Percentiles rank a stretch among this genome's conserved stretches.
Conservation (phyloP, 768 basidiomycete species). For the Butyriboletus loyo region DNA sequence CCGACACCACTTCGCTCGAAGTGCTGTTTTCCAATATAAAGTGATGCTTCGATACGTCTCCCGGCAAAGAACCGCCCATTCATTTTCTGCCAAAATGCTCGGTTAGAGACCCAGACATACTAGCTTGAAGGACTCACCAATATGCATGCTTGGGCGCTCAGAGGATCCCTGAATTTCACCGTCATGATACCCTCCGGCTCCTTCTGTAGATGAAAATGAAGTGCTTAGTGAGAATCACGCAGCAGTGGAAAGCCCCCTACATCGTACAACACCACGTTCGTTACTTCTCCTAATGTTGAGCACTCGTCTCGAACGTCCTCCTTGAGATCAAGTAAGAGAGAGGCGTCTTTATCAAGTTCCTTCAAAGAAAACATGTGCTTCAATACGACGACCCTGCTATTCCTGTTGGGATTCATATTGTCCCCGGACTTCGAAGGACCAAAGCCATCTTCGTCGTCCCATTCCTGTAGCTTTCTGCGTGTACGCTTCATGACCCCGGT, state of each 20-base stretch:
- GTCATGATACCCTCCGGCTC: slow-evolving; percentile 95
- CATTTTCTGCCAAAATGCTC: slow-evolving; percentile 70
- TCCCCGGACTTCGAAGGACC: slow-evolving; percentile 67
- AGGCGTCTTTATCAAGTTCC: slow-evolving; percentile 82
- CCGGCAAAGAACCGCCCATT: slow-evolving; percentile 89
- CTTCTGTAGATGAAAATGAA: slow-evolving; percentile 48
- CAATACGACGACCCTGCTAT: slow-evolving; percentile 82
- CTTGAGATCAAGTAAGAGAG: slow-evolving; percentile 87
- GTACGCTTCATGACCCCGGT: not conserved
- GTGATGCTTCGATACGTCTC: slow-evolving; percentile 72
- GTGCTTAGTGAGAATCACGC: not conserved
- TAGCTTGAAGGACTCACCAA: slow-evolving; percentile 48
- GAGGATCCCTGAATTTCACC: slow-evolving; percentile 88
- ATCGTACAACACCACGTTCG: slow-evolving; percentile 93
- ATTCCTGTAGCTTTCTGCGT: slow-evolving; percentile 82
- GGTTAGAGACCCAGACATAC: not conserved
- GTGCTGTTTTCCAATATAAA: slow-evolving; percentile 78
- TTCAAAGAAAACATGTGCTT: slow-evolving; percentile 92
- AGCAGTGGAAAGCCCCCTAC: slow-evolving; percentile 45
- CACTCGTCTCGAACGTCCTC: slow-evolving; percentile 97
- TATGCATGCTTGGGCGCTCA: slow-evolving; percentile 93
- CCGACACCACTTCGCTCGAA: slow-evolving; percentile 73
- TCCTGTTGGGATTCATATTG: slow-evolving; percentile 45
- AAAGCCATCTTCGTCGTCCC: slow-evolving; percentile 93
- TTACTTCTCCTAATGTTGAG: slow-evolving; percentile 86